Evolutionary conservation across 208 protist genomes (phyloP).

Genomic region (Wallacemonas collosoma): DNA sequence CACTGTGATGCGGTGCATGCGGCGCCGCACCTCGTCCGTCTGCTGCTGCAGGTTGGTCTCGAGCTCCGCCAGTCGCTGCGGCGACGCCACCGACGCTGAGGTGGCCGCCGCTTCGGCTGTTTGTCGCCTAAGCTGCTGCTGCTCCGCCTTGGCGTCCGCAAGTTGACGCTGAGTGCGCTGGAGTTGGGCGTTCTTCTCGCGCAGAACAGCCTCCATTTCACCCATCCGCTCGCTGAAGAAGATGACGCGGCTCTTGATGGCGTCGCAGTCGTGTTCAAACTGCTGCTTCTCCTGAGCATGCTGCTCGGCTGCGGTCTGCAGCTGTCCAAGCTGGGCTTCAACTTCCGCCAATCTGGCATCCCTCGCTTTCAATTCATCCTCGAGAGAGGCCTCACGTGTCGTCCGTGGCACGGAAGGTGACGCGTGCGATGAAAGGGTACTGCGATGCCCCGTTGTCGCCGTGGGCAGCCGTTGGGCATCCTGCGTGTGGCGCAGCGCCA

Average conservation of each 20-base stretch:
- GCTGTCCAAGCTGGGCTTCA: slow-evolving; percentile 10
- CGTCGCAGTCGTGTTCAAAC: slow-evolving; percentile 20
- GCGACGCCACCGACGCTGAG: slow-evolving; percentile 18
- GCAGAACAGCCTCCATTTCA: slow-evolving; percentile 24
- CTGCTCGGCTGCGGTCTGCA: slow-evolving; percentile 4
- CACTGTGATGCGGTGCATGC: slow-evolving; percentile 44
- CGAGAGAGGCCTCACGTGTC: slow-evolving; percentile 24
- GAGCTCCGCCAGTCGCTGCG: slow-evolving; percentile 28
- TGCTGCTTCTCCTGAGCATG: slow-evolving; percentile 25
- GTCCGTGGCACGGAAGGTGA: not conserved
- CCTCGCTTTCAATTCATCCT: slow-evolving; percentile 10
- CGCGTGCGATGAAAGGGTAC: too few relatives aligned
- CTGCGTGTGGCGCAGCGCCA: slow-evolving; percentile 56
- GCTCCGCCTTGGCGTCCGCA: slow-evolving; percentile 18
- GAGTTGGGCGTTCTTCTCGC: slow-evolving; percentile 23
- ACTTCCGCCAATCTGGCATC: not conserved
- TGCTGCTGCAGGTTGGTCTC: slow-evolving; percentile 54
- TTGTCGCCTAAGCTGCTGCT: slow-evolving; percentile 20
- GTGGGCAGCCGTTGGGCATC: slow-evolving; percentile 35
- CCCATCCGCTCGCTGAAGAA: slow-evolving; percentile 29
- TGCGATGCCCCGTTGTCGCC: not conserved
- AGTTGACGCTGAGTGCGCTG: slow-evolving; percentile 23
- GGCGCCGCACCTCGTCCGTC: slow-evolving; percentile 56
- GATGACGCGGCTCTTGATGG: slow-evolving; percentile 20
- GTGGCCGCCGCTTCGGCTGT: slow-evolving; percentile 16